phyloP scores from a whole-genome alignment of 1,284 basidiomycete genomes.

The Vanrija pseudolonga region DNA sequence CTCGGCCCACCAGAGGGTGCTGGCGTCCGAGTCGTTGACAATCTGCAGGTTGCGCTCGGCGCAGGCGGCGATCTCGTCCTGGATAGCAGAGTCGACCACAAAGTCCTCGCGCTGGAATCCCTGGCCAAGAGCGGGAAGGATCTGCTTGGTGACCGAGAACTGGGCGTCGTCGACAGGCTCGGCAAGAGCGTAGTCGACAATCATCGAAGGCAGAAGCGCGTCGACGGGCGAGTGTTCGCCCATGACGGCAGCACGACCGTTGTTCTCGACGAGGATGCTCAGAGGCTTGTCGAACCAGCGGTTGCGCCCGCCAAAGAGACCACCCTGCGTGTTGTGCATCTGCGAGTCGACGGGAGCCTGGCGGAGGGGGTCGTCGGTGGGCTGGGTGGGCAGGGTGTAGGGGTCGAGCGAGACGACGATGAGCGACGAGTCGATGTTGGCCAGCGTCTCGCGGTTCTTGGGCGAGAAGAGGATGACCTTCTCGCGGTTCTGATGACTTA shows the following conservation, averaged over 20 bases:
- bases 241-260: slow-evolving; percentile 76
- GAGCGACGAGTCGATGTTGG: slow-evolving; percentile 67
- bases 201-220: slow-evolving; percentile 83
- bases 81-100: slow-evolving; percentile 64
- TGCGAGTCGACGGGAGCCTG: slow-evolving; percentile 66
- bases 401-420: slow-evolving; percentile 64
- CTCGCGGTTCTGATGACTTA: slow-evolving; percentile 59
- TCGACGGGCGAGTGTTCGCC: slow-evolving; percentile 94
- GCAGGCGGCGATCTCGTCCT: slow-evolving; percentile 61
- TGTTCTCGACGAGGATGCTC: slow-evolving; percentile 77
- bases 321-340: slow-evolving; percentile 68
- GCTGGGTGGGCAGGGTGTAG: slow-evolving; percentile 49
- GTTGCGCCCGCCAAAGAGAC: slow-evolving; percentile 67
- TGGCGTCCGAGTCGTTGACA: slow-evolving; percentile 76
- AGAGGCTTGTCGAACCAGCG: slow-evolving; percentile 92
- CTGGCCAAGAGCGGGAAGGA: slow-evolving; percentile 19
- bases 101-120: slow-evolving; percentile 72
- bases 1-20: slow-evolving; percentile 76
- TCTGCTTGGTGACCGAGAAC: slow-evolving; percentile 32
- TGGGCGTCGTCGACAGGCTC: slow-evolving; percentile 58
- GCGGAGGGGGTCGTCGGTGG: slow-evolving; percentile 52
- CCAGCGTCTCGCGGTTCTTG: slow-evolving; percentile 59
- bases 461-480: slow-evolving; percentile 67
- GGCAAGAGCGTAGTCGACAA: slow-evolving; percentile 77
- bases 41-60: slow-evolving; percentile 60